Evolutionary conservation across 2,329 filamentous ascomycete genomes (phyloP).

Genomic region (Fusarium longipes): DNA sequence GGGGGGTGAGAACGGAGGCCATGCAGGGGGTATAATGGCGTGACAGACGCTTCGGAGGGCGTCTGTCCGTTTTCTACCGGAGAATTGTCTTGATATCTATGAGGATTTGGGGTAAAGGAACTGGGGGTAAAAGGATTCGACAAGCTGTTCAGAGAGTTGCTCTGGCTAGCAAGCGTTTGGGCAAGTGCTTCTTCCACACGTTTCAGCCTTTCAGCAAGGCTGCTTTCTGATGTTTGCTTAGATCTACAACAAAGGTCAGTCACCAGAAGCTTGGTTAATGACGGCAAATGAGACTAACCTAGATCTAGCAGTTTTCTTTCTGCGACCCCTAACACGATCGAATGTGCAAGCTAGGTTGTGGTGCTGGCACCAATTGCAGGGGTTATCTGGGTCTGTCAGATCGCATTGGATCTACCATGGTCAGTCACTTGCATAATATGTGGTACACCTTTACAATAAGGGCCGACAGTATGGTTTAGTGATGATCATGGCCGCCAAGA

Average conservation of each 20-base stretch:
- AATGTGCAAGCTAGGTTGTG: slow-evolving; percentile 43
- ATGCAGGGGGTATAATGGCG: not conserved
- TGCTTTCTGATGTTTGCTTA: slow-evolving; percentile 31
- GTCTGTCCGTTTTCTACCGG: not conserved
- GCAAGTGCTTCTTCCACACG: slow-evolving; percentile 40
- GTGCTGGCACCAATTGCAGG: slow-evolving; percentile 44
- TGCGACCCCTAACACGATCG: slow-evolving; percentile 41
- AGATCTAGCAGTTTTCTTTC: slow-evolving; percentile 22
- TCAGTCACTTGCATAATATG: slow-evolving; percentile 8
- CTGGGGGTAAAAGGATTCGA: slow-evolving; percentile 9
- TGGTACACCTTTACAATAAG: not conserved
- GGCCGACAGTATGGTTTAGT: not conserved
- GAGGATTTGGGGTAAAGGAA: not conserved
- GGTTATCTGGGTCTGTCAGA: slow-evolving; percentile 3
- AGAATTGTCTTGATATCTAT: not conserved
- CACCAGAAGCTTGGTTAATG: not conserved
- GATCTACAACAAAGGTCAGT: slow-evolving; percentile 10
- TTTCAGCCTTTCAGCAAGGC: slow-evolving; percentile 35
- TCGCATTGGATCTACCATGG: slow-evolving; percentile 40
- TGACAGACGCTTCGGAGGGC: not conserved
- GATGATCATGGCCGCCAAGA: slow-evolving; percentile 7
- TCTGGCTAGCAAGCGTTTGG: slow-evolving; percentile 25
- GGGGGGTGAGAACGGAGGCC: too few species aligned
- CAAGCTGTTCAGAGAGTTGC: not conserved
- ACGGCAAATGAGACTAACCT: slow-evolving; percentile 20